Evolutionary conservation across 2,329 filamentous ascomycete species (phyloP).

Genomic region (Trichoderma guizhouense): DNA sequence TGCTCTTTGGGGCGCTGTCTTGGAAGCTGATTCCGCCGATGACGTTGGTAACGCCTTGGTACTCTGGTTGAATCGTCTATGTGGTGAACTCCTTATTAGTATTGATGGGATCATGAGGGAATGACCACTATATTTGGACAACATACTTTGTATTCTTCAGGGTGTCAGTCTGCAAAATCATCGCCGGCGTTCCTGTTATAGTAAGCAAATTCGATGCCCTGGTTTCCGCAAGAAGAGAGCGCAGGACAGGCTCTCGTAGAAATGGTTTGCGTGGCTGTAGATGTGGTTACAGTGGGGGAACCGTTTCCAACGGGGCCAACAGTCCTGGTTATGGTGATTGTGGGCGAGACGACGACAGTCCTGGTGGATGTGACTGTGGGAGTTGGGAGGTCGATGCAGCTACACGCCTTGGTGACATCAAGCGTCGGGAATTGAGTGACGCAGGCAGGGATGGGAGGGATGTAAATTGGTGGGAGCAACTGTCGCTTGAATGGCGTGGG

Average conservation of each 20-base stretch:
- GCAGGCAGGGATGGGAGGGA: not conserved
- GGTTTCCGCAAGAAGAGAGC: not conserved
- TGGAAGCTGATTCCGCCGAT: slow-evolving; percentile 8
- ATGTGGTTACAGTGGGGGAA: not conserved
- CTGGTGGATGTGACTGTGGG: not conserved
- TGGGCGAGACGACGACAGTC: not conserved
- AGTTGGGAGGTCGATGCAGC: not conserved
- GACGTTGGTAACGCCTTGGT: not conserved
- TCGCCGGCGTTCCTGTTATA: not conserved
- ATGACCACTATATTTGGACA: too few relatives aligned
- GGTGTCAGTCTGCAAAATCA: not conserved
- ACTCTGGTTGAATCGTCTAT: not conserved
- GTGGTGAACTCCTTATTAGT: not conserved
- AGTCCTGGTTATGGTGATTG: not conserved
- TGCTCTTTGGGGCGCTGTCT: not conserved
- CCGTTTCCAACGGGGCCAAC: not conserved
- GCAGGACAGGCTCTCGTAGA: not conserved
- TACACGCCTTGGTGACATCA: not conserved
- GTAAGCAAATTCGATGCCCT: slow-evolving; percentile 10
- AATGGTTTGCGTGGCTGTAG: not conserved
- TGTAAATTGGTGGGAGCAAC: not conserved
- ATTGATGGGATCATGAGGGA: not conserved
- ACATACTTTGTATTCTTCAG: not conserved
- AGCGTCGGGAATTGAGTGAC: not conserved
- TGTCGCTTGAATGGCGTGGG: not conserved